Percentiles rank a stretch among this genome's conserved stretches.
phyloP scores from a whole-genome alignment of 2,329 filamentous ascomycete genomes.

The Geosmithia morbida region DNA sequence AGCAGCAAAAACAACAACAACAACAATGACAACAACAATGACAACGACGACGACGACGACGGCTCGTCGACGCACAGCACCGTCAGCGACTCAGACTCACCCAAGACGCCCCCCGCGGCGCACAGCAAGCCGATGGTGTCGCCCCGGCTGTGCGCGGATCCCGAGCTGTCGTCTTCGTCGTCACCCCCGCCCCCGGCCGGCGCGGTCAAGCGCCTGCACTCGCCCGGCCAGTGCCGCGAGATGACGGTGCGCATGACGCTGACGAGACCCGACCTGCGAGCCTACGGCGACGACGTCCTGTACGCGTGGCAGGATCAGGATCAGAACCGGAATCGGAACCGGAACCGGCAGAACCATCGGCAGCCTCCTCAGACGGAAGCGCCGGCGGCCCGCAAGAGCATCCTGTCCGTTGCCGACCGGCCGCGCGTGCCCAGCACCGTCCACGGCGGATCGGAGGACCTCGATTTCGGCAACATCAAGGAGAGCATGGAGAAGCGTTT shows the following conservation, averaged over 20 bases:
- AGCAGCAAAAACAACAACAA: conserved; percentile 8
- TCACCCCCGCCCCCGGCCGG: background rate
- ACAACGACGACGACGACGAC: conserved; percentile 29
- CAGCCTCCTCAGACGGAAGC: background rate
- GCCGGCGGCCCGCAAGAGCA: conserved; percentile 11
- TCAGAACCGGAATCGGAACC: no score
- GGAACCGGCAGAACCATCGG: conserved; percentile 2
- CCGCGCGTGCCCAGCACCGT: conserved; percentile 13
- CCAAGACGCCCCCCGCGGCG: conserved; percentile 34
- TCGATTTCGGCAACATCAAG: no score
- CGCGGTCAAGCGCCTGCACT: background rate
- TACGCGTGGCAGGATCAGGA: conserved; percentile 61
- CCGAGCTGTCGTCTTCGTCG: conserved; percentile 6
- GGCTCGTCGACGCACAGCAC: conserved; percentile 37
- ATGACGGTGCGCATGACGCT: conserved; percentile 97
- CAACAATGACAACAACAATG: conserved; percentile 30
- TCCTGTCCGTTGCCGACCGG: conserved; percentile 20
- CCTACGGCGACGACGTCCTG: conserved; percentile 50
- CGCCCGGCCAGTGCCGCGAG: conserved; percentile 44
- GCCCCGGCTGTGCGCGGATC: conserved; percentile 10
- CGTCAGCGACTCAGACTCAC: conserved; percentile 42
- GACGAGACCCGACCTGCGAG: conserved; percentile 74
- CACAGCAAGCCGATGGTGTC: conserved; percentile 22
- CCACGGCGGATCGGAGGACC: conserved; percentile 17
- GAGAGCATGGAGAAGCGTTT: conserved; percentile 40